A percentile compares a stretch with the other conserved stretches of the same genome.
Conservation (phyloP, 2,329 filamentous ascomycete genomes). For the Orbilia oligospora region DNA sequence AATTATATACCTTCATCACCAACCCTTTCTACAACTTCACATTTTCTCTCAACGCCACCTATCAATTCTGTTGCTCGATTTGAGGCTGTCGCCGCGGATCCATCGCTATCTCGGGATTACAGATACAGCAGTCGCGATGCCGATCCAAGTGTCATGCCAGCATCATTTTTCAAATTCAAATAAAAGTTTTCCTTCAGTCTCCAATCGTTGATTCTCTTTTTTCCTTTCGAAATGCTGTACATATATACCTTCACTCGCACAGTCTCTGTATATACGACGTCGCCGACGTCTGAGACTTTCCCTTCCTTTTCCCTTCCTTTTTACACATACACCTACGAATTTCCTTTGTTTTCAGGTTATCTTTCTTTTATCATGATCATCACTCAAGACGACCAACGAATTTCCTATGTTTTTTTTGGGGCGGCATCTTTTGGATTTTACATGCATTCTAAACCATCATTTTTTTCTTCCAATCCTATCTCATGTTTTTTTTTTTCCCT, state of each 20-base stretch:
- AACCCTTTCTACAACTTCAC: constrained; percentile 19
- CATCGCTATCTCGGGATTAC: constrained; percentile 24
- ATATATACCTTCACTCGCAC: constrained; percentile 22
- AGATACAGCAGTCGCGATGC: constrained; percentile 33
- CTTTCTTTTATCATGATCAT: neutral
- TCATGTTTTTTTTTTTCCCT: neutral
- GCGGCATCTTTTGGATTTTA: constrained; percentile 38
- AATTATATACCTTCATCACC: constrained; percentile 60
- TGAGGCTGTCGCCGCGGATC: constrained; percentile 47
- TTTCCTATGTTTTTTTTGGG: constrained; percentile 53
- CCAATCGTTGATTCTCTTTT: neutral
- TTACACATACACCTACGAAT: constrained; percentile 32
- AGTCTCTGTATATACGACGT: constrained; percentile 39
- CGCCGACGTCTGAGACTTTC: neutral
- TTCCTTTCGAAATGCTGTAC: constrained; percentile 6
- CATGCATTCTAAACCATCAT: constrained; percentile 38
- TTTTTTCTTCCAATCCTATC: constrained; percentile 13
- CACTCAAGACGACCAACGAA: constrained; percentile 28
- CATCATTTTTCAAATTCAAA: constrained; percentile 55
- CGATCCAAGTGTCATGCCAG: constrained; percentile 58
- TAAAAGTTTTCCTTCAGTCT: constrained; percentile 17
- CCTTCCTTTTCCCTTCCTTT: neutral
- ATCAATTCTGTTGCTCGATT: constrained; percentile 57
- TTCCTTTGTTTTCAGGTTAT: constrained; percentile 30
- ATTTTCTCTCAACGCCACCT: constrained; percentile 34